phyloP scores from a whole-genome alignment of 495 filamentous ascomycete genomes.

The Talaromyces borbonicus region DNA sequence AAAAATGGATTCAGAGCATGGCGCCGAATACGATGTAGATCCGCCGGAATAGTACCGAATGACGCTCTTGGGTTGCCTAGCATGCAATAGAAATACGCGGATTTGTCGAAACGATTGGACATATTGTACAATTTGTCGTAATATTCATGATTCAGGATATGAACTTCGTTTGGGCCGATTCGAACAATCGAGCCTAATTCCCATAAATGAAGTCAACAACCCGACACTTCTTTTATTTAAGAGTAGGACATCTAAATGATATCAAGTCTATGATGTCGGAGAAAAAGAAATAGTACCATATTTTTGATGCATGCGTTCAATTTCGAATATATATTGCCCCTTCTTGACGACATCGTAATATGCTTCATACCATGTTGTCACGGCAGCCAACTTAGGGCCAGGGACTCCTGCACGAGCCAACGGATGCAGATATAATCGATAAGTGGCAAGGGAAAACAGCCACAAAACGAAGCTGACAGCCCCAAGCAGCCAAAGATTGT shows the following conservation, averaged over 20 bases:
- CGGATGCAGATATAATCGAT: constrained; percentile 8
- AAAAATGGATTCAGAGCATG: constrained; percentile 31
- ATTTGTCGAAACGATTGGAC: constrained; percentile 20
- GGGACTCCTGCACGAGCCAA: constrained; percentile 10
- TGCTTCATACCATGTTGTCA: constrained; percentile 13
- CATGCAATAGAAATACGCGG: constrained; percentile 12
- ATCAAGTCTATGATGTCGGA: not conserved
- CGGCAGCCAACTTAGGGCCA: constrained; percentile 11
- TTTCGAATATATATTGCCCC: constrained; percentile 11
- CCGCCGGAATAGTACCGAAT: constrained; percentile 16
- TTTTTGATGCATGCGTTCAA: constrained; percentile 11
- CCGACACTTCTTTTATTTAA: not conserved
- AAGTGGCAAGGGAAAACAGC: constrained; percentile 4
- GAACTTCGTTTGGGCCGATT: constrained; percentile 28
- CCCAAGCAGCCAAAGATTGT: not conserved
- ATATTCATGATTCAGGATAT: constrained; percentile 27
- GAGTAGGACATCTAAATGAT: not conserved
- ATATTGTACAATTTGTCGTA: constrained; percentile 29
- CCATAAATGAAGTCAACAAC: not conserved
- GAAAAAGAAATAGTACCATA: constrained; percentile 8
- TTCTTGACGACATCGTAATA: constrained; percentile 10
- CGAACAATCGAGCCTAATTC: constrained; percentile 18
- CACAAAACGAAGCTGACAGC: not conserved
- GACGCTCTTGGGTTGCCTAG: constrained; percentile 11
- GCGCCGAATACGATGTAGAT: constrained; percentile 25